These are phyloP conservation scores for Pythium phragmitis DNA, from an alignment of 352 stramenopile genomes.

Conservation along the genomic window DNA sequence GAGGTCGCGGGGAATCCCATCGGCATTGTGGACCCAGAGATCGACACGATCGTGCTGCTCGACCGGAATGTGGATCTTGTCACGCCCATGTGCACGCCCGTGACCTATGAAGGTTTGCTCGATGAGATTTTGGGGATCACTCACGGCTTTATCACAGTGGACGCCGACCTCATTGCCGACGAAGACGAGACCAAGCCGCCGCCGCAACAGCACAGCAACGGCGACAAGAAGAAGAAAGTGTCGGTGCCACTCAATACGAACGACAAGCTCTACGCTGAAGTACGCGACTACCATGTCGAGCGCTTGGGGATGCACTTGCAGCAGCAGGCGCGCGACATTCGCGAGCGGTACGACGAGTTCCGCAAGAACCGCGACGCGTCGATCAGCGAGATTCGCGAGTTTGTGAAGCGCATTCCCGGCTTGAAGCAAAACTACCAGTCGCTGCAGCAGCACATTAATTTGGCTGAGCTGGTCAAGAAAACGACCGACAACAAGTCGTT, in stretches of 20 bases:
- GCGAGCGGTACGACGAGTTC: conserved; percentile 94
- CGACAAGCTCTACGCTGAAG: conserved; percentile 94
- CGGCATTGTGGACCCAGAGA: conserved; percentile 79
- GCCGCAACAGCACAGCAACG: conserved; percentile 27
- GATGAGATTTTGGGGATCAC: conserved; percentile 96
- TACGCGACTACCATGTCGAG: conserved; percentile 96
- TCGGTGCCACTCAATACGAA: conserved; percentile 94
- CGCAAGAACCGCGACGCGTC: conserved; percentile 95
- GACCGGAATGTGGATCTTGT: conserved; percentile 95
- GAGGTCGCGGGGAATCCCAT: conserved; percentile 79
- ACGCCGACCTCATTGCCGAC: conserved; percentile 74
- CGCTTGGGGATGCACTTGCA: conserved; percentile 95
- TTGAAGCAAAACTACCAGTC: conserved; percentile 93
- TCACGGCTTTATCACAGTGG: conserved; percentile 84
- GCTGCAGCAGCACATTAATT: conserved; percentile 97
- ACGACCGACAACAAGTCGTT: conserved; percentile 93
- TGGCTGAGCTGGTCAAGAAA: conserved; percentile 95
- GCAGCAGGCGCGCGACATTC: conserved; percentile 94
- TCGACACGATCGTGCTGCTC: conserved; percentile 94
- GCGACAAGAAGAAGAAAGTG: conserved; percentile 78
- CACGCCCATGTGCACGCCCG: conserved; percentile 93
- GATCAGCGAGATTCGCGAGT: conserved; percentile 97
- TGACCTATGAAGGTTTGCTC: conserved; percentile 97
- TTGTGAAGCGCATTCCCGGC: conserved; percentile 97
- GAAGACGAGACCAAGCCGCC: conserved; percentile 41